A percentile compares a stretch with the other conserved stretches of the same genome.
Evolutionary conservation across 2,329 filamentous ascomycete genomes (phyloP).

Genomic region (Thermothelomyces thermophilus): DNA sequence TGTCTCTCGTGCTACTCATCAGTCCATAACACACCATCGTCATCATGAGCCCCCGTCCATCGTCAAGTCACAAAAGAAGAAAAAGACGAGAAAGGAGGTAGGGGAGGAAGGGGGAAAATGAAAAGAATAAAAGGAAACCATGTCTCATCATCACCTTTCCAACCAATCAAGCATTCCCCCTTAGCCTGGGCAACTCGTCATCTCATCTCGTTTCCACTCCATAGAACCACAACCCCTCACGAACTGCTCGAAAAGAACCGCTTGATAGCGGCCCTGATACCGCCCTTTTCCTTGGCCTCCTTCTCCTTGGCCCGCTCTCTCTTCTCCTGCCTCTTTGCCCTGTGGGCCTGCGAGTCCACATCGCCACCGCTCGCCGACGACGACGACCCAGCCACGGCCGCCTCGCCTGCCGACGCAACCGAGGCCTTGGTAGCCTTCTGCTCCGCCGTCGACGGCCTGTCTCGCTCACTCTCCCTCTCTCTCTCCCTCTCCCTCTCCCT

Average conservation of each 20-base stretch:
- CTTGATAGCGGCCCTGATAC: conserved; percentile 24
- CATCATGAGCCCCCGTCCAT: neutral
- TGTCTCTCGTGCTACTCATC: no score
- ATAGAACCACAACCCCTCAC: neutral
- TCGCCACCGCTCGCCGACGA: conserved; percentile 15
- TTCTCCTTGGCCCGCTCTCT: conserved; percentile 20
- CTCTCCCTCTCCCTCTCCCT: conserved; percentile 15
- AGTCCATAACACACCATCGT: neutral
- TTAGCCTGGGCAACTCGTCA: no score
- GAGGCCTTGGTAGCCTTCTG: conserved; percentile 16
- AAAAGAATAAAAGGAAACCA: conserved; percentile 1
- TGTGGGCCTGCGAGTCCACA: conserved; percentile 16
- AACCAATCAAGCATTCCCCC: no score
- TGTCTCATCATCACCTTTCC: conserved; percentile 1
- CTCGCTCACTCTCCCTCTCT: conserved; percentile 14
- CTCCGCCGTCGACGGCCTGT: neutral
- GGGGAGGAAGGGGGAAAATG: neutral
- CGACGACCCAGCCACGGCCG: conserved; percentile 1
- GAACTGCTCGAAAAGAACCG: conserved; percentile 20
- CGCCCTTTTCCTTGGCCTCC: conserved; percentile 21
- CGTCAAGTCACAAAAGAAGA: conserved; percentile 1
- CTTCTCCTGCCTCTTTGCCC: conserved; percentile 24
- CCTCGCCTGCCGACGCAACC: conserved; percentile 14
- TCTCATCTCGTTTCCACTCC: neutral
- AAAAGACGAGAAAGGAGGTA: no score